Conservation (phyloP, 2,329 filamentous ascomycete species). For the Paecilomyces niveus region DNA sequence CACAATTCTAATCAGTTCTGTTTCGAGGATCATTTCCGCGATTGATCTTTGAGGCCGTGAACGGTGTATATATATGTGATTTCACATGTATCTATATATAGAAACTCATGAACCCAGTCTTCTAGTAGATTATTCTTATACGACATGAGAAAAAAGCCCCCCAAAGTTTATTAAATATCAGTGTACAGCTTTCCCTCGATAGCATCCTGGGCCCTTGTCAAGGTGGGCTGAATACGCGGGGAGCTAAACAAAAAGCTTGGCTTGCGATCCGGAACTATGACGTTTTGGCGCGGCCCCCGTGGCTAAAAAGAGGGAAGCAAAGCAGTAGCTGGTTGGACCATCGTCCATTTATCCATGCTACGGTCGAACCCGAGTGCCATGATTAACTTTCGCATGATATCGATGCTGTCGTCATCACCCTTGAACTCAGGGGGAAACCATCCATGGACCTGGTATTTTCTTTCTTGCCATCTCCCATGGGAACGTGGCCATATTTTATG, state of each 20-base stretch:
- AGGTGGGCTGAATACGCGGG: neutral
- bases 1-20: too few relatives aligned
- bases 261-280: neutral
- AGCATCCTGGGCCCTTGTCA: neutral
- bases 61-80: too few relatives aligned
- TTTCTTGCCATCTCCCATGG: neutral
- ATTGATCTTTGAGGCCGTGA: too few relatives aligned
- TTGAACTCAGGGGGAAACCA: neutral
- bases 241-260: neutral
- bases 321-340: neutral
- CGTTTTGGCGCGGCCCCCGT: neutral
- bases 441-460: neutral
- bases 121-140: too few relatives aligned
- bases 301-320: neutral
- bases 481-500: neutral
- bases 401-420: neutral
- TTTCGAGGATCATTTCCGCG: too few relatives aligned
- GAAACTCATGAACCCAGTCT: too few relatives aligned
- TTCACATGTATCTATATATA: too few relatives aligned
- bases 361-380: neutral
- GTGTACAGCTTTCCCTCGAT: neutral
- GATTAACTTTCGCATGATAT: neutral
- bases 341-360: too few relatives aligned
- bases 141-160: too few relatives aligned
- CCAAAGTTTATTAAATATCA: too few relatives aligned